These are phyloP conservation scores for Fusarium anguioides DNA, from an alignment of 2,329 filamentous ascomycete genomes.

Conservation along the genomic window DNA sequence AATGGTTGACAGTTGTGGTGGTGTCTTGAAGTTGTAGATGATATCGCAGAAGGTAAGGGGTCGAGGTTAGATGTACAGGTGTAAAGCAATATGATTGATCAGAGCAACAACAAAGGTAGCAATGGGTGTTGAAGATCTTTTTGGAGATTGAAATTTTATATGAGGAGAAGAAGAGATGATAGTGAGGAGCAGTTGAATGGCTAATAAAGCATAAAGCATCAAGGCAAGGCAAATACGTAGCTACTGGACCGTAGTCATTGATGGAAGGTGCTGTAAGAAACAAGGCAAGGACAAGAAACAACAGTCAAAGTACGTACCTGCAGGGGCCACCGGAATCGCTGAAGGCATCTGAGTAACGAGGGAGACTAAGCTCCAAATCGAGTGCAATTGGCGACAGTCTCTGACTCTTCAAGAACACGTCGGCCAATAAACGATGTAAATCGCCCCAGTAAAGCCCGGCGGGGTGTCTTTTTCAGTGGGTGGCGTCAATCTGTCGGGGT, in stretches of 20 bases:
- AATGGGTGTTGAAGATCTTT: slow-evolving; percentile 25
- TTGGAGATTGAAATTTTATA: slow-evolving; percentile 23
- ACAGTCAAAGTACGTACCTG: slow-evolving; percentile 41
- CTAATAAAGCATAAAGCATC: slow-evolving; percentile 32
- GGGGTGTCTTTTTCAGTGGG: slow-evolving; percentile 26
- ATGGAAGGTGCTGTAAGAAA: slow-evolving; percentile 32
- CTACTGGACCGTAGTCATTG: slow-evolving; percentile 18
- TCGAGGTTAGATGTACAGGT: slow-evolving; percentile 6
- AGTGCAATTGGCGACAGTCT: slow-evolving; percentile 26
- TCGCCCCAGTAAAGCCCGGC: slow-evolving; percentile 40
- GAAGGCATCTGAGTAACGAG: slow-evolving; percentile 46
- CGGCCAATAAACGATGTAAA: slow-evolving; percentile 31
- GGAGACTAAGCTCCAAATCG: slow-evolving; percentile 39
- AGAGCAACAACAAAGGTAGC: slow-evolving; percentile 1
- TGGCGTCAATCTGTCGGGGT: slow-evolving; percentile 32
- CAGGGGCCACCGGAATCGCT: slow-evolving; percentile 45
- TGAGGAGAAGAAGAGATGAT: slow-evolving; percentile 15
- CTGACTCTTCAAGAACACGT: slow-evolving; percentile 24
- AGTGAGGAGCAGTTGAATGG: slow-evolving; percentile 31
- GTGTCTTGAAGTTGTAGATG: slow-evolving; percentile 17
- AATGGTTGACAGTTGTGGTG: slow-evolving; percentile 2
- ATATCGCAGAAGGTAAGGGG: slow-evolving; percentile 17
- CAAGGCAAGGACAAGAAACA: slow-evolving; percentile 39
- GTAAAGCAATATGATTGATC: slow-evolving; percentile 11
- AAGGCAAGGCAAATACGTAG: slow-evolving; percentile 30